These are phyloP conservation scores for Cryphonectria japonica DNA, from an alignment of 2,329 filamentous ascomycete species.

Conservation along the genomic window DNA sequence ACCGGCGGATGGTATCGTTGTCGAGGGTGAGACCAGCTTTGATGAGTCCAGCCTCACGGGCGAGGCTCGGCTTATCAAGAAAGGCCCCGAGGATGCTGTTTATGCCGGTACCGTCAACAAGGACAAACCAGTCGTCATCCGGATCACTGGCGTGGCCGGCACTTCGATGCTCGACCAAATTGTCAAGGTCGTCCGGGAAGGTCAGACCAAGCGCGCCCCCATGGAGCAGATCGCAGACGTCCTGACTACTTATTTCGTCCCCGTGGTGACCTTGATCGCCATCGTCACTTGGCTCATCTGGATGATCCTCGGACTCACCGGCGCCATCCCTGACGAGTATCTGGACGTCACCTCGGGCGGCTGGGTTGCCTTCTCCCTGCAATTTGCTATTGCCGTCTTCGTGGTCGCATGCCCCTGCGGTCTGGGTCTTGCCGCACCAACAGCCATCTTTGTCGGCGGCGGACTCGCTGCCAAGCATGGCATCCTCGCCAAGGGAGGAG, in stretches of 20 bases:
- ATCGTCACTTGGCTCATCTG: conserved; percentile 73
- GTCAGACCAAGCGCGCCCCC: conserved; percentile 74
- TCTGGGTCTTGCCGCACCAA: conserved; percentile 81
- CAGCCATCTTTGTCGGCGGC: conserved; percentile 81
- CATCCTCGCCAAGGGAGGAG: conserved; percentile 81
- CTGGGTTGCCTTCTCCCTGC: conserved; percentile 74
- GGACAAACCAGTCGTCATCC: conserved; percentile 62
- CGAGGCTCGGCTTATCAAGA: conserved; percentile 70
- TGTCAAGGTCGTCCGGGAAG: conserved; percentile 75
- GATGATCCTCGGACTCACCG: conserved; percentile 66
- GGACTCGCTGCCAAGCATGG: conserved; percentile 79
- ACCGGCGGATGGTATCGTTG: conserved; percentile 76
- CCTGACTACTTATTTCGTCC: conserved; percentile 77
- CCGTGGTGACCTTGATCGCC: conserved; percentile 70
- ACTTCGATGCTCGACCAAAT: conserved; percentile 81
- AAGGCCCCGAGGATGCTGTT: conserved; percentile 64
- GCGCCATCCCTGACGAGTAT: conserved; percentile 60
- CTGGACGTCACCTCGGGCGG: conserved; percentile 60
- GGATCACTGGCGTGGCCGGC: conserved; percentile 67
- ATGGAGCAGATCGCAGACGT: conserved; percentile 75
- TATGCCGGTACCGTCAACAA: conserved; percentile 79
- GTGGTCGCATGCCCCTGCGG: conserved; percentile 87
- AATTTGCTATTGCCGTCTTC: conserved; percentile 85
- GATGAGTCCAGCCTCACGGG: conserved; percentile 91
- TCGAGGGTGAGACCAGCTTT: conserved; percentile 68